phyloP scores from a whole-genome alignment of 1,139 yeast species.

The Magnusiomyces suaveolens region DNA sequence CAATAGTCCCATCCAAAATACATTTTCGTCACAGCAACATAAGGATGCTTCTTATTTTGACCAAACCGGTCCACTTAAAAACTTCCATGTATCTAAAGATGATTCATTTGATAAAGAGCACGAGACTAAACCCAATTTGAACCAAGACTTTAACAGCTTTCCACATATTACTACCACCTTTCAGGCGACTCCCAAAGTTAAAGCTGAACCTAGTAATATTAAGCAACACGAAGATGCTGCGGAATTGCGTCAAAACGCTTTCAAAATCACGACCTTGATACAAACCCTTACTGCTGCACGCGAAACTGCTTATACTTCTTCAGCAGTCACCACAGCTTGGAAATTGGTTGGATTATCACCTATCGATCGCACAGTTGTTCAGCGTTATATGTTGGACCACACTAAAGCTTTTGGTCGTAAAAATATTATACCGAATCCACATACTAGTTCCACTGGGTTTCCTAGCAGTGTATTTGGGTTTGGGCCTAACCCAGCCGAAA shows the following conservation, averaged over 20 bases:
- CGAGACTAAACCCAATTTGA: neutral
- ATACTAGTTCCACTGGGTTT: neutral
- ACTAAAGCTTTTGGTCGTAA: neutral
- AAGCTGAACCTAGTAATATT: neutral
- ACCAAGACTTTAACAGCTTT: neutral
- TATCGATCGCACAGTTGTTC: slow-evolving; percentile 2
- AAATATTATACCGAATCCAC: neutral
- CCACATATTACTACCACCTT: neutral
- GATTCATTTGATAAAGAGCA: neutral
- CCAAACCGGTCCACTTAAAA: neutral
- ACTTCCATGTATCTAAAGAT: neutral
- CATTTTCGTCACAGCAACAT: neutral
- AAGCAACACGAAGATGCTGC: neutral
- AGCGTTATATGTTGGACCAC: neutral
- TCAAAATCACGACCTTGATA: neutral
- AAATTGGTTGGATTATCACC: slow-evolving; percentile 5
- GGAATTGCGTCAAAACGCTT: neutral
- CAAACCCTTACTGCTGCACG: neutral
- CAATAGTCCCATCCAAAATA: neutral
- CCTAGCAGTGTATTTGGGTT: neutral
- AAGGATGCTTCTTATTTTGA: neutral
- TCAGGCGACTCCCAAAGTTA: neutral
- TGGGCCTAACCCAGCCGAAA: neutral
- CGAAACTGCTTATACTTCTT: neutral
- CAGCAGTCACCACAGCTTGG: neutral